These are phyloP conservation scores for Viola pubescens DNA, from an alignment of 441 rosid genomes.

Conservation along the genomic window DNA sequence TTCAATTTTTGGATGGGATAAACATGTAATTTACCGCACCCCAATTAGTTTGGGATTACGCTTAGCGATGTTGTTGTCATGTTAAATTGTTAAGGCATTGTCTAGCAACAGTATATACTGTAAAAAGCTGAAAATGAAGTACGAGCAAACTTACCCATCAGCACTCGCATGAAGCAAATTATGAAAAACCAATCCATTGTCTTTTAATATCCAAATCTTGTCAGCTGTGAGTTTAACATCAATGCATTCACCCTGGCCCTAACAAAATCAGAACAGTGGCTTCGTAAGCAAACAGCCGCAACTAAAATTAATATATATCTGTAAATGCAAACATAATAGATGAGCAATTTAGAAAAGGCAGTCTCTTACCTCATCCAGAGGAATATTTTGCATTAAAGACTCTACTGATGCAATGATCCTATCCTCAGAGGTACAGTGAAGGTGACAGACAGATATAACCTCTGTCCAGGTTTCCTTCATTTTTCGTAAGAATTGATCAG, in stretches of 20 bases:
- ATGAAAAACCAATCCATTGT: slow-evolving; percentile 49
- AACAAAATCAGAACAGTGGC: slow-evolving; percentile 19
- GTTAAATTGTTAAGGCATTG: too few relatives aligned
- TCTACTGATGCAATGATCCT: slow-evolving; percentile 40
- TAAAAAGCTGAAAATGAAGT: too few relatives aligned
- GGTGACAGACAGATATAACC: slow-evolving; percentile 43
- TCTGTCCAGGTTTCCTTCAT: slow-evolving; percentile 53
- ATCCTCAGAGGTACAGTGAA: slow-evolving; percentile 44
- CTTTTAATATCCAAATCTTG: slow-evolving; percentile 68
- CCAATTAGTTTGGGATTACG: too few relatives aligned
- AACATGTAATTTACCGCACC: not conserved
- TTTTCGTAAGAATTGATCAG: slow-evolving; percentile 18
- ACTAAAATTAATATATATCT: not conserved
- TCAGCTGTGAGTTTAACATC: slow-evolving; percentile 71
- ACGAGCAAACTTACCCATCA: slow-evolving; percentile 42
- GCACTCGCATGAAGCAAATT: slow-evolving; percentile 25
- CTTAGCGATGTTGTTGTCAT: too few relatives aligned
- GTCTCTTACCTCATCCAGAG: slow-evolving; percentile 51
- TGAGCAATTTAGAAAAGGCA: slow-evolving; percentile 8
- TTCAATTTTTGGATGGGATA: not conserved
- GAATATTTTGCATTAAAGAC: slow-evolving; percentile 42
- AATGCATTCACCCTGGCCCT: slow-evolving; percentile 56
- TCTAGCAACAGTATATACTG: too few relatives aligned
- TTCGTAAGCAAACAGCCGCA: not conserved
- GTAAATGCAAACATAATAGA: slow-evolving; percentile 7